Conservation (phyloP, 768 basidiomycete species). For the Podaxis rugospora region DNA sequence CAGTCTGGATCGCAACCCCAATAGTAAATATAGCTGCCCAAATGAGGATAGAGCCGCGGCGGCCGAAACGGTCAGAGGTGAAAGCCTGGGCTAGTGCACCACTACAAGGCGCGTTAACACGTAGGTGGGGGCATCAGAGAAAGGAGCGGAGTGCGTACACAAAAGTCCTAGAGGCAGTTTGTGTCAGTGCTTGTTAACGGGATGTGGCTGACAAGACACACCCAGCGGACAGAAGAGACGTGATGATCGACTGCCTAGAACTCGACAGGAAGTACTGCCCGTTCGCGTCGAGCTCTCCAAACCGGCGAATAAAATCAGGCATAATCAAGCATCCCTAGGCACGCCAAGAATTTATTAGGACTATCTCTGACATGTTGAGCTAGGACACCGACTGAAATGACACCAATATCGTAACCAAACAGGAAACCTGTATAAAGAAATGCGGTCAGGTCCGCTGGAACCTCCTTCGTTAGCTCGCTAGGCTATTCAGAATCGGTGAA, state of each 20-base stretch:
- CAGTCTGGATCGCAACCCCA: conserved; percentile 69
- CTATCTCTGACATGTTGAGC: background rate
- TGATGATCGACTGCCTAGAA: conserved; percentile 71
- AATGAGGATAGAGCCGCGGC: conserved; percentile 69
- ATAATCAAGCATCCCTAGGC: conserved; percentile 74
- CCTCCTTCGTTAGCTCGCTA: background rate
- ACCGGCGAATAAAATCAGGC: conserved; percentile 69
- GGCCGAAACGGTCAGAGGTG: conserved; percentile 69
- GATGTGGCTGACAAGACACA: conserved; percentile 22
- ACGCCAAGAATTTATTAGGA: background rate
- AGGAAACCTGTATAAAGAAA: conserved; percentile 44
- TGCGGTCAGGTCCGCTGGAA: background rate
- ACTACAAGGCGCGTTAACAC: conserved; percentile 20
- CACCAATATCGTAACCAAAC: conserved; percentile 75
- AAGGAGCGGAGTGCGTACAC: conserved; percentile 30
- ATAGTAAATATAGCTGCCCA: conserved; percentile 73
- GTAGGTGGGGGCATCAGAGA: conserved; percentile 9
- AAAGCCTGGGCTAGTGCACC: conserved; percentile 70
- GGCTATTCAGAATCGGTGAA: background rate
- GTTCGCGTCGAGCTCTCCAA: conserved; percentile 47
- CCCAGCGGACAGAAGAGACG: conserved; percentile 75
- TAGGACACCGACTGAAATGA: conserved; percentile 53
- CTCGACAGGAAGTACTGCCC: conserved; percentile 51
- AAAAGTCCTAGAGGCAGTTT: conserved; percentile 35
- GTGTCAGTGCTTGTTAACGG: background rate